phyloP scores from a whole-genome alignment of 164 flowering plant species.

The Paratinospora sagittata region DNA sequence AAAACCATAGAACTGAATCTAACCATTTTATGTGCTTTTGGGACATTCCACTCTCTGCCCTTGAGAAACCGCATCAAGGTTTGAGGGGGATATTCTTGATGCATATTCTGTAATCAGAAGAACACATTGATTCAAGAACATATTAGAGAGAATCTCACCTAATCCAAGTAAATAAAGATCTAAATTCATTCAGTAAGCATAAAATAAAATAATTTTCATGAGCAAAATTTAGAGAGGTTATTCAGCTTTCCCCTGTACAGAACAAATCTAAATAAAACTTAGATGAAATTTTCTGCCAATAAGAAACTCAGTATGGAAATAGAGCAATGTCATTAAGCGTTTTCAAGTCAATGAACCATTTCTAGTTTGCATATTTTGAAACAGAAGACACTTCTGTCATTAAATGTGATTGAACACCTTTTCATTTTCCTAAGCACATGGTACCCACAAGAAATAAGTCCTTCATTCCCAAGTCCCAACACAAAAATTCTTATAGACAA shows the following conservation, averaged over 20 bases:
- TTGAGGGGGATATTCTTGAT: conserved; percentile 68
- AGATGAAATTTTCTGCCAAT: too few relatives aligned
- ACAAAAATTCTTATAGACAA: too few relatives aligned
- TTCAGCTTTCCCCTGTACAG: background rate
- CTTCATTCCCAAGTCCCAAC: too few relatives aligned
- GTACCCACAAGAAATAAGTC: too few relatives aligned
- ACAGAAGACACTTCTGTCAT: too few relatives aligned
- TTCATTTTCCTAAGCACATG: too few relatives aligned
- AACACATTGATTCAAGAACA: background rate
- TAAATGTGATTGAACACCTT: too few relatives aligned
- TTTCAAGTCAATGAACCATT: too few relatives aligned
- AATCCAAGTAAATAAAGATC: conserved; percentile 1
- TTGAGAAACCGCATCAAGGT: conserved; percentile 72
- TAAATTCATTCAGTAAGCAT: background rate
- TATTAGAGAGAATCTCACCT: background rate
- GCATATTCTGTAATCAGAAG: conserved; percentile 54
- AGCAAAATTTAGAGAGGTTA: background rate
- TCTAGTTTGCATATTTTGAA: too few relatives aligned
- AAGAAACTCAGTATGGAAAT: too few relatives aligned
- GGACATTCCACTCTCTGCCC: conserved; percentile 87
- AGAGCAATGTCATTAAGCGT: too few relatives aligned
- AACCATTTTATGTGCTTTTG: conserved; percentile 90
- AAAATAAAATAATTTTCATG: background rate
- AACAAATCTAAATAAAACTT: too few relatives aligned
- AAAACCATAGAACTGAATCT: conserved; percentile 3